Base-by-base conservation (phyloP, 164 flowering plant genomes). In the Santalum album region DNA sequence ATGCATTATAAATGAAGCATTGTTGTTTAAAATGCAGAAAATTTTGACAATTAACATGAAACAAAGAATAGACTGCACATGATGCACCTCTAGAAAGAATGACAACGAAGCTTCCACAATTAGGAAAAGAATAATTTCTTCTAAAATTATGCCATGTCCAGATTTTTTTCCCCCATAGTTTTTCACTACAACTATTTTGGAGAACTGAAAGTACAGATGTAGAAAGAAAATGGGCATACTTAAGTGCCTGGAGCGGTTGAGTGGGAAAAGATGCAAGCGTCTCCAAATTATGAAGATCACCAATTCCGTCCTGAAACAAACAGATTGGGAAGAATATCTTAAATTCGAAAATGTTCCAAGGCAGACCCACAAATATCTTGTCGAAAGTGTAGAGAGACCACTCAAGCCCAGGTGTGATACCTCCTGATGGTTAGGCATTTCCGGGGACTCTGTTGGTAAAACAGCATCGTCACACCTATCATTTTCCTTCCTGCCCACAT, bases 171-270 rank as follows among this genome's bases (percentile, higher is more conserved):
- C n/a, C n/a, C n/a, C n/a, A n/a, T n/a, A n/a, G n/a, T n/a, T n/a
- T n/a, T n/a, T n/a, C n/a, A n/a, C n/a, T n/a, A n/a, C n/a, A n/a
- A n/a, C n/a, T n/a, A n/a, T n/a, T n/a, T n/a, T n/a, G n/a, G n/a
- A n/a, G n/a, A n/a, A n/a, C n/a, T n/a, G n/a, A n/a, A n/a, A n/a
- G n/a, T n/a, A n/a, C n/a, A 29, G 9, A 29, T 29, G 34, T 29
- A 9, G 9, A 29, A 42, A 35, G 52, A 53, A n/a, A n/a, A 50
- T 40, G 57, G 26, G 9, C 76, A 44, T 85, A 89, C 99, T 89
- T 89, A 21, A 87, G 90, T 49, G 99, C 99, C 71, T 85, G 82
- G 53, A 89, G 76, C 63, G 99, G 92, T 61, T 79, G 76, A 38
- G 73, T 67, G n/a, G 99, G 97, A 77, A 92, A 87, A 53, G 87